Conservation (phyloP, 768 basidiomycete genomes). For the Coprinopsis strossmayeri region DNA sequence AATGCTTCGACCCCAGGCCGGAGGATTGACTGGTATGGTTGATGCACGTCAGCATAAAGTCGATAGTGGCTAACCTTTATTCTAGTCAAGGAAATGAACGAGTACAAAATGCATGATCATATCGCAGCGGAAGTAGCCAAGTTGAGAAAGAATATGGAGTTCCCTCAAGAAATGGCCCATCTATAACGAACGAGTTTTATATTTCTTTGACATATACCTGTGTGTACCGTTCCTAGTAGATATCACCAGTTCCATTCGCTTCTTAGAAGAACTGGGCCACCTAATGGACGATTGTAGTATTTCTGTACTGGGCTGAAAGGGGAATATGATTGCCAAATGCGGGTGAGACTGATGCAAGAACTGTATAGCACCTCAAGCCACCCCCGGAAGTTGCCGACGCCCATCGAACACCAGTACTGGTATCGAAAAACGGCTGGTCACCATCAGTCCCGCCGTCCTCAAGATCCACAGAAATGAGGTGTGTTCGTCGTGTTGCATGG, state of each 20-base stretch:
- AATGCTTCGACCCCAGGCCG: constrained; percentile 19
- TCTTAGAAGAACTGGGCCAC: not conserved
- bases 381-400: constrained; percentile 30
- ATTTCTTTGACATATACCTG: not conserved
- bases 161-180: constrained; percentile 10
- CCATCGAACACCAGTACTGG: constrained; percentile 6
- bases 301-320: too few species aligned
- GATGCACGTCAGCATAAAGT: not conserved
- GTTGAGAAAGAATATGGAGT: constrained; percentile 7
- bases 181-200: not conserved
- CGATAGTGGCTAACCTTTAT: not conserved
- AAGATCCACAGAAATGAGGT: constrained; percentile 61
- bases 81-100: constrained; percentile 26
- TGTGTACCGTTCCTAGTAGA: not conserved
- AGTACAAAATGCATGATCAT: constrained; percentile 23
- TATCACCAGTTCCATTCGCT: not conserved
- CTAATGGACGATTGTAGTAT: too few species aligned
- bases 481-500: constrained; percentile 19
- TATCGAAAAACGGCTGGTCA: constrained; percentile 23
- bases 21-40: constrained; percentile 21
- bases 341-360: constrained; percentile 3
- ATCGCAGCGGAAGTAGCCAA: constrained; percentile 13
- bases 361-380: constrained; percentile 38
- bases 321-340: not conserved
- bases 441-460: constrained; percentile 30